These are phyloP conservation scores for Colletotrichum liaoningense DNA, from an alignment of 2,329 filamentous ascomycete genomes.

Conservation along the genomic window DNA sequence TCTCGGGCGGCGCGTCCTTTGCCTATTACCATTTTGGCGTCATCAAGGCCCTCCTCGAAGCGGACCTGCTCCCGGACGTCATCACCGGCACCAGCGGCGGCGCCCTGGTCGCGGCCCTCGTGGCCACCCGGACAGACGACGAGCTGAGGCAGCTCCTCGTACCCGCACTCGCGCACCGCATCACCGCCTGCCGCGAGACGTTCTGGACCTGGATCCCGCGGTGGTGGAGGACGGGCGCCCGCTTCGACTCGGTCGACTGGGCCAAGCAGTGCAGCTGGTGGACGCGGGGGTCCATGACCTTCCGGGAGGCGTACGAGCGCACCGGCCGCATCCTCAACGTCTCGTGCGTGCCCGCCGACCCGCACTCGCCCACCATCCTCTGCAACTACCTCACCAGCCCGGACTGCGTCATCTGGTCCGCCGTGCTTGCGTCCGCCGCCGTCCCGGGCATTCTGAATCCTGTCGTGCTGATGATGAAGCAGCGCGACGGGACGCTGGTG, in stretches of 20 bases:
- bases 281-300: conserved; percentile 90
- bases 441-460: conserved; percentile 97
- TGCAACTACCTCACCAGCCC: conserved; percentile 96
- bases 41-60: conserved; percentile 88
- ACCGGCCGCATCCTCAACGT: conserved; percentile 97
- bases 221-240: conserved; percentile 93
- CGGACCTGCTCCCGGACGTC: conserved; percentile 86
- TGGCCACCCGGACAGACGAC: conserved; percentile 90
- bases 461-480: conserved; percentile 93
- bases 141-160: conserved; percentile 88
- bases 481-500: conserved; percentile 77
- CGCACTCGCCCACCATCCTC: conserved; percentile 90
- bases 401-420: conserved; percentile 98
- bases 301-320: conserved; percentile 92
- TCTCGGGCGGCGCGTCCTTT: conserved; percentile 94
- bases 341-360: conserved; percentile 94
- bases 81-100: conserved; percentile 97
- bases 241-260: conserved; percentile 96
- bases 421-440: conserved; percentile 92
- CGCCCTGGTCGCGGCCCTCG: conserved; percentile 86
- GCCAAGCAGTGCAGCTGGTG: conserved; percentile 89
- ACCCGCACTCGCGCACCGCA: conserved; percentile 85
- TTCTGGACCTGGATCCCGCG: conserved; percentile 81
- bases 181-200: conserved; percentile 86
- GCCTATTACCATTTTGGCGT: conserved; percentile 98